Evolutionary conservation across 257 asterid species (phyloP).

Genomic region (Salvia splendens): DNA sequence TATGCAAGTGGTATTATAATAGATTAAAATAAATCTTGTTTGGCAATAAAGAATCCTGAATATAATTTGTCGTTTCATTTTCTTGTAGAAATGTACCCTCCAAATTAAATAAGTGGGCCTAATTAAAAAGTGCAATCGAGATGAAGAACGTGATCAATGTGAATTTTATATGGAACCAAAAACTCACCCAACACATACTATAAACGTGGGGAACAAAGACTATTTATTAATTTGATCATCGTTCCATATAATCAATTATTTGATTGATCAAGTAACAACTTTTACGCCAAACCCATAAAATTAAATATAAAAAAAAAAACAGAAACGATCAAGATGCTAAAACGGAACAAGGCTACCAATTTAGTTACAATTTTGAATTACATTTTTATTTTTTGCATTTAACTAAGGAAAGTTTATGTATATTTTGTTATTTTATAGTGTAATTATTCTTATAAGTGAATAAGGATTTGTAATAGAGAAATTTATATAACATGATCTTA

Average conservation of each 20-base stretch:
- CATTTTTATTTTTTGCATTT: no score
- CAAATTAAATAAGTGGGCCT: neutral
- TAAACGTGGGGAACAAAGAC: conserved; percentile 13
- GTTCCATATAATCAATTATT: neutral
- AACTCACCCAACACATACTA: neutral
- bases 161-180: neutral
- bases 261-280: conserved; percentile 4
- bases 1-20: no score
- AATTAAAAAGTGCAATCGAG: neutral
- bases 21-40: no score
- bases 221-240: neutral
- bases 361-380: no score
- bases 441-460: no score
- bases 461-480: no score
- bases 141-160: neutral
- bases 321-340: no score
- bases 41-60: no score
- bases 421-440: no score
- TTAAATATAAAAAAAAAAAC: neutral
- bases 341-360: no score
- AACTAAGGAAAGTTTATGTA: no score
- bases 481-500: no score
- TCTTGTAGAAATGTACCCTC: neutral
- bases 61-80: neutral
- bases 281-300: neutral